Evolutionary conservation across 176 grass and related monocot genomes (phyloP).

Genomic region (Chloris gayana): DNA sequence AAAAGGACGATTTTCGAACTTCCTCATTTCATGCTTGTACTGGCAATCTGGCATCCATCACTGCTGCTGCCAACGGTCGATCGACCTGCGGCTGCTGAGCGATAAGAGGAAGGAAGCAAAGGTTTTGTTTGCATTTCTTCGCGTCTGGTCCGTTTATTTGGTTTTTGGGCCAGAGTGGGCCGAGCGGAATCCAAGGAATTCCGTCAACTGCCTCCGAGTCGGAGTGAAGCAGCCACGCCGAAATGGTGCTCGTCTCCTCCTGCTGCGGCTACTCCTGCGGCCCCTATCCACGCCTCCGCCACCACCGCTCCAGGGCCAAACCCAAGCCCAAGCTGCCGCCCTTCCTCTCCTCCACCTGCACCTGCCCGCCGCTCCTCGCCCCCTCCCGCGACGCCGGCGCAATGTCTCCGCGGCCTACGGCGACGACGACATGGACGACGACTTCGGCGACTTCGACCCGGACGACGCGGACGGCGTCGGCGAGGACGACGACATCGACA

Average conservation of each 20-base stretch:
- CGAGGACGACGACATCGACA: slow-evolving; percentile 80
- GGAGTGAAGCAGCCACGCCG: too few relatives aligned
- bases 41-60: too few relatives aligned
- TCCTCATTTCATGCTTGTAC: too few relatives aligned
- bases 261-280: not conserved
- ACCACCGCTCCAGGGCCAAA: not conserved
- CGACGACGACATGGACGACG: slow-evolving; percentile 74
- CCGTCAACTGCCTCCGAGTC: too few relatives aligned
- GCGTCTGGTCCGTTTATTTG: too few relatives aligned
- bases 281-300: slow-evolving; percentile 30
- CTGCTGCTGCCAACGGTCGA: too few relatives aligned
- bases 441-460: slow-evolving; percentile 65
- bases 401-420: slow-evolving; percentile 49
- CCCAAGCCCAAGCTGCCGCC: slow-evolving; percentile 22
- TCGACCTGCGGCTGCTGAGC: too few relatives aligned
- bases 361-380: not conserved
- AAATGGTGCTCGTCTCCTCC: slow-evolving; percentile 40
- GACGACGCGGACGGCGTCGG: slow-evolving; percentile 65
- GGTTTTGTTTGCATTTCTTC: too few relatives aligned
- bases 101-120: too few relatives aligned
- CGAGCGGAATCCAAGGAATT: too few relatives aligned
- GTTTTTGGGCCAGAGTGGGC: too few relatives aligned
- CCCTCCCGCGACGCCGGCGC: slow-evolving; percentile 13
- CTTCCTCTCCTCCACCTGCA: not conserved
- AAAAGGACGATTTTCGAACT: too few relatives aligned